These are phyloP conservation scores for Pseudocercospora cruenta DNA, from an alignment of 2,329 filamentous ascomycete genomes.

Conservation along the genomic window DNA sequence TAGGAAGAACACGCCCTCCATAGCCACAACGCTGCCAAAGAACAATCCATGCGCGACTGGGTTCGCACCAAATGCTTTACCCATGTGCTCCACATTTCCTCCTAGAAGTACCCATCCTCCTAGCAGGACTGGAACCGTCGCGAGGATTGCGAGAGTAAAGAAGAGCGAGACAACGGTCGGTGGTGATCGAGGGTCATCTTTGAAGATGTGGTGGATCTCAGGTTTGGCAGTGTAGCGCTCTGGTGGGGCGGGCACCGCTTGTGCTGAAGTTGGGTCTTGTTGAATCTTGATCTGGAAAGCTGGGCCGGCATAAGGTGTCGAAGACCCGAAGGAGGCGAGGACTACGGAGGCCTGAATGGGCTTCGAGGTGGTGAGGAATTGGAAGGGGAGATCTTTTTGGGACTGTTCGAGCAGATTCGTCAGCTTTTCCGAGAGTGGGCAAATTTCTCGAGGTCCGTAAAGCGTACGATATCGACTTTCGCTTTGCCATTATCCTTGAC, in stretches of 20 bases:
- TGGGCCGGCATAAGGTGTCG: conserved; percentile 67
- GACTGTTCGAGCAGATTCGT: conserved; percentile 58
- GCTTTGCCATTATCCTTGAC: conserved; percentile 89
- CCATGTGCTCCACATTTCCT: conserved; percentile 78
- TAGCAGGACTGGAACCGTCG: conserved; percentile 73
- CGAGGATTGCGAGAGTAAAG: conserved; percentile 74
- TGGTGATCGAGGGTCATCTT: conserved; percentile 75
- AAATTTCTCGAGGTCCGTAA: neutral
- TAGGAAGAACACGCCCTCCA: conserved; percentile 91
- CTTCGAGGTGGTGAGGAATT: conserved; percentile 70
- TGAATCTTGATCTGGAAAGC: conserved; percentile 74
- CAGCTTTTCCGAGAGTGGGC: neutral
- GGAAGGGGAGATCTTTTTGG: conserved; percentile 84
- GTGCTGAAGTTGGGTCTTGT: conserved; percentile 63
- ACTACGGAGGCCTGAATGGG: conserved; percentile 80
- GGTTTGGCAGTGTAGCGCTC: conserved; percentile 81
- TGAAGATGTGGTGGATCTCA: conserved; percentile 92
- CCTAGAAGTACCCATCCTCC: conserved; percentile 76
- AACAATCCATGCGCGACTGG: conserved; percentile 83
- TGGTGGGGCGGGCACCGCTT: conserved; percentile 66
- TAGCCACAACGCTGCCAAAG: conserved; percentile 80
- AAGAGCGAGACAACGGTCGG: conserved; percentile 77
- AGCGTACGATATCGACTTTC: conserved; percentile 77
- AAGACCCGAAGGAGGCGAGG: conserved; percentile 81
- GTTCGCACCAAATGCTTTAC: conserved; percentile 73